Percentiles rank a stretch among this genome's conserved stretches.
Evolutionary conservation across 768 basidiomycete genomes (phyloP).

Genomic region (Xanthoconium stramineum): DNA sequence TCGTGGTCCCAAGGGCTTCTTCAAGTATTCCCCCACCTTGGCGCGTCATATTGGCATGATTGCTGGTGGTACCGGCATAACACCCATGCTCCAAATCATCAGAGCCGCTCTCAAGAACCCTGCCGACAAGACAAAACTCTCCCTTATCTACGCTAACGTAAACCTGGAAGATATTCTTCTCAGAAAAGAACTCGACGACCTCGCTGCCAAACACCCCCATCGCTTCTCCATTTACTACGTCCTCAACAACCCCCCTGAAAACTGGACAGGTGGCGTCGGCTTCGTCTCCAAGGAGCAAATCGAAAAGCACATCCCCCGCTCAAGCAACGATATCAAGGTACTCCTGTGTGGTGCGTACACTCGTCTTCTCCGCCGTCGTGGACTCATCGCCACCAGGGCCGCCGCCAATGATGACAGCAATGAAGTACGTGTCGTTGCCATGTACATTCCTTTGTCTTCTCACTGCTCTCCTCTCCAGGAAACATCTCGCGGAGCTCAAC

Average conservation of each 20-base stretch:
- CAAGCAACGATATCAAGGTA: conserved; percentile 68
- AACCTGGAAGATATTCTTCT: conserved; percentile 90
- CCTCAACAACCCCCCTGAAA: conserved; percentile 88
- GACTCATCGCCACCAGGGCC: conserved; percentile 42
- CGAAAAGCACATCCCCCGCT: conserved; percentile 69
- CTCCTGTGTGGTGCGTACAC: conserved; percentile 76
- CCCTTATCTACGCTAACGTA: conserved; percentile 96
- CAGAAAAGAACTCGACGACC: conserved; percentile 80
- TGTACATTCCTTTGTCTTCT: not conserved
- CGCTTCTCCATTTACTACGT: conserved; percentile 86
- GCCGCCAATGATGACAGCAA: conserved; percentile 73
- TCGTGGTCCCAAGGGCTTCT: conserved; percentile 96
- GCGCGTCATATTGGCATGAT: conserved; percentile 92
- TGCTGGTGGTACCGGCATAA: conserved; percentile 97
- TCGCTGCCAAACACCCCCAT: conserved; percentile 56
- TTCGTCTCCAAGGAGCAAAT: conserved; percentile 95
- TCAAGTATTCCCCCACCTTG: conserved; percentile 74
- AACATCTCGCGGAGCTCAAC: conserved; percentile 82
- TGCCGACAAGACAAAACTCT: conserved; percentile 76
- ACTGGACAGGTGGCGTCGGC: conserved; percentile 87
- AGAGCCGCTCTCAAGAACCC: conserved; percentile 89
- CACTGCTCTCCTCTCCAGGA: conserved; percentile 43
- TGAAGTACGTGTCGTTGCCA: conserved; percentile 56
- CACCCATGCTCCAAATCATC: conserved; percentile 98
- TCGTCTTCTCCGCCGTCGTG: conserved; percentile 3